phyloP scores from a whole-genome alignment of 495 filamentous ascomycete species.

The Lasiosphaeria ovina region DNA sequence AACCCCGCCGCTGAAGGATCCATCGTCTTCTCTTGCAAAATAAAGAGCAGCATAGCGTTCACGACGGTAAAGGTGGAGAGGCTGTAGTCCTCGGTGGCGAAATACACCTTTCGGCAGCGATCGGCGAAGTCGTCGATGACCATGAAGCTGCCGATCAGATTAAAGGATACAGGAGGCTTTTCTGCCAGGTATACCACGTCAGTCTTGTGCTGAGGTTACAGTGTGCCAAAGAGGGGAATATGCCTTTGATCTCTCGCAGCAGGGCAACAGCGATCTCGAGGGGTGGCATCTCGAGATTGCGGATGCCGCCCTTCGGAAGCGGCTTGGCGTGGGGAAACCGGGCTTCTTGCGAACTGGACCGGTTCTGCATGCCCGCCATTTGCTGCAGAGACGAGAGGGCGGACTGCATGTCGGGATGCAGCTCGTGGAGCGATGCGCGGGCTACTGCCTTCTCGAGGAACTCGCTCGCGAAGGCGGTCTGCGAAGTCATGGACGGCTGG shows the following conservation, averaged over 20 bases:
- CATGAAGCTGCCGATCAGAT: slow-evolving; percentile 41
- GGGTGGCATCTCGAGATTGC: slow-evolving; percentile 56
- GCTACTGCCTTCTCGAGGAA: slow-evolving; percentile 61
- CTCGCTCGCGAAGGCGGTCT: slow-evolving; percentile 62
- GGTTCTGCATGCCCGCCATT: slow-evolving; percentile 52
- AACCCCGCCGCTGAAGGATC: slow-evolving; percentile 29
- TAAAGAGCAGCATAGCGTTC: slow-evolving; percentile 54
- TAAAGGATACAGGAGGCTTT: slow-evolving; percentile 37
- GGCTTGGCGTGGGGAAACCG: slow-evolving; percentile 45
- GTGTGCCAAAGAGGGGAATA: not conserved
- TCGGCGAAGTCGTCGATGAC: slow-evolving; percentile 55
- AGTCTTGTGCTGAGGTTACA: slow-evolving; percentile 4
- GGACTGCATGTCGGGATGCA: slow-evolving; percentile 52
- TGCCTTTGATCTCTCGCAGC: slow-evolving; percentile 48
- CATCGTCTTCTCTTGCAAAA: slow-evolving; percentile 52
- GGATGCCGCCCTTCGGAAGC: slow-evolving; percentile 40
- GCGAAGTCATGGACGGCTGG: slow-evolving; percentile 57
- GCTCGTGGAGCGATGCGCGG: slow-evolving; percentile 43
- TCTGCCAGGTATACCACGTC: slow-evolving; percentile 19
- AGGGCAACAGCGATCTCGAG: slow-evolving; percentile 49
- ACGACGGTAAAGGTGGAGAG: slow-evolving; percentile 56
- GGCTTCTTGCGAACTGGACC: slow-evolving; percentile 39
- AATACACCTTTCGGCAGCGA: slow-evolving; percentile 59
- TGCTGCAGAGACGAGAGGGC: slow-evolving; percentile 58
- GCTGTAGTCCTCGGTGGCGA: slow-evolving; percentile 56